Evolutionary conservation across 2,329 filamentous ascomycete species (phyloP).

Genomic region (Fusarium sp.): DNA sequence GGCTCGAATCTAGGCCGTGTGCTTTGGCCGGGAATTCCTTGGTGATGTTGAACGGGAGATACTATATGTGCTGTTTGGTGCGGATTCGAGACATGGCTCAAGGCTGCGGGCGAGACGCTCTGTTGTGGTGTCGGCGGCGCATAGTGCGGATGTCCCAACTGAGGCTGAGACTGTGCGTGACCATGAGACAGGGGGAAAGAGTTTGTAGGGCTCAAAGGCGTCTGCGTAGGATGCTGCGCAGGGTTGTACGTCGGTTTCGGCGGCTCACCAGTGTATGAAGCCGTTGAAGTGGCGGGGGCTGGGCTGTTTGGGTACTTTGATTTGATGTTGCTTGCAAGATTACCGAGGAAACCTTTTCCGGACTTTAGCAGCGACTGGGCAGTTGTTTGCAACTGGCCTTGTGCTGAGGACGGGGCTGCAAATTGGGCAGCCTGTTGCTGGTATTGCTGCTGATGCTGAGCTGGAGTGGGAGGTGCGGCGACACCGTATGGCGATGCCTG

Average conservation of each 20-base stretch:
- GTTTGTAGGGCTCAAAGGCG: conserved; percentile 2
- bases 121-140: conserved; percentile 15
- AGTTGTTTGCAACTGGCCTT: conserved; percentile 6
- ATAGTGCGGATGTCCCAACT: neutral
- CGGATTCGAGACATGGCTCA: conserved; percentile 1
- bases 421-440: conserved; percentile 32
- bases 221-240: conserved; percentile 11
- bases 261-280: neutral
- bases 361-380: conserved; percentile 29
- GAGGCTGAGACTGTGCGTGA: neutral
- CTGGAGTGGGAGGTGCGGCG: conserved; percentile 9
- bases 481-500: conserved; percentile 26
- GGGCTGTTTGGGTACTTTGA: conserved; percentile 24
- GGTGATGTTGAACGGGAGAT: neutral
- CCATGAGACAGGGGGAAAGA: conserved; percentile 2
- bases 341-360: conserved; percentile 22
- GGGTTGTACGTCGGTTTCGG: conserved; percentile 21
- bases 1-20: neutral
- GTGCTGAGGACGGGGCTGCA: conserved; percentile 11
- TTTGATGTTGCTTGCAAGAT: conserved; percentile 35
- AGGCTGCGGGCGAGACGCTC: neutral
- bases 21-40: neutral
- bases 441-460: conserved; percentile 17
- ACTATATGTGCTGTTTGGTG: conserved; percentile 9
- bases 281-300: neutral